phyloP scores from a whole-genome alignment of 192 early-diverging fungal genomes.

The Bifiguratus adelaidae region DNA sequence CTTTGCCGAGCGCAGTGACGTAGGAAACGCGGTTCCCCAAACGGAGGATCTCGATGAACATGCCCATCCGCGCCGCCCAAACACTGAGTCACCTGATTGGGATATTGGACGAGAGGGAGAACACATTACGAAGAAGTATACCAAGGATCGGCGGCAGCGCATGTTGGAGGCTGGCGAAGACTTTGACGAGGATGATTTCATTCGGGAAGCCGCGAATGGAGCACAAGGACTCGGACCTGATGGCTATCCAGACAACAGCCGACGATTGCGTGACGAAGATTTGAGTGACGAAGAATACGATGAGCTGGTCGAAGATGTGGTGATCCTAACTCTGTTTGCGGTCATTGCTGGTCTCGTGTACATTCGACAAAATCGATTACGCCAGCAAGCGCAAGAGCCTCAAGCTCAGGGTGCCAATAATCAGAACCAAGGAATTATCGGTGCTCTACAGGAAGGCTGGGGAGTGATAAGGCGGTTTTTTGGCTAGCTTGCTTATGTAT shows the following conservation, averaged over 20 bases:
- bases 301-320: slow-evolving; percentile 35
- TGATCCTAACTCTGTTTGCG: slow-evolving; percentile 37
- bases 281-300: slow-evolving; percentile 33
- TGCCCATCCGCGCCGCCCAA: slow-evolving; percentile 11
- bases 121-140: slow-evolving; percentile 19
- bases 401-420: too few species aligned
- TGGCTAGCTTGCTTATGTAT: too few species aligned
- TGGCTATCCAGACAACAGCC: too few species aligned
- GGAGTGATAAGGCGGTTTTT: too few species aligned
- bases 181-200: slow-evolving; percentile 3
- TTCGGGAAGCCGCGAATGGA: slow-evolving; percentile 1
- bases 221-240: too few species aligned
- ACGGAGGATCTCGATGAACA: neutral
- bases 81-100: slow-evolving; percentile 7
- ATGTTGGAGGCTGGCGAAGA: slow-evolving; percentile 21
- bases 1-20: neutral
- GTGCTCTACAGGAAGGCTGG: too few species aligned
- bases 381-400: too few species aligned
- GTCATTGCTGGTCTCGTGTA: slow-evolving; percentile 46
- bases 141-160: slow-evolving; percentile 10
- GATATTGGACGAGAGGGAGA: slow-evolving; percentile 28
- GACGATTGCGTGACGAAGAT: too few species aligned
- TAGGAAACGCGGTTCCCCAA: slow-evolving; percentile 4
- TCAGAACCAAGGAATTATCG: too few species aligned
- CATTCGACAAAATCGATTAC: slow-evolving; percentile 43